phyloP scores from a whole-genome alignment of 1,139 yeast genomes.

The Lodderomyces metapsilosis region DNA sequence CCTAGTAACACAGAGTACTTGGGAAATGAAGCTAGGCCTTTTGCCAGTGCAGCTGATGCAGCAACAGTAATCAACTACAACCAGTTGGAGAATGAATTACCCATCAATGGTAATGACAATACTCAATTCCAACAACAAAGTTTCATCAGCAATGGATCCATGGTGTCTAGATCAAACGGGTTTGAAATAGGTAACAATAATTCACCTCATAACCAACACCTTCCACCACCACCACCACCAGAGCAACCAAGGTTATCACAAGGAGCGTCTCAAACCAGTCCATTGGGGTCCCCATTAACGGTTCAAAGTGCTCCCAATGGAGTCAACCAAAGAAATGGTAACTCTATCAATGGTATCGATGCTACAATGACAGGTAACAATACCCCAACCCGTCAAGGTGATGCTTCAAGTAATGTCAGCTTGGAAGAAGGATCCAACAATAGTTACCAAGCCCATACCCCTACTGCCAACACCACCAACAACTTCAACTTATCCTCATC shows the following conservation, averaged over 20 bases:
- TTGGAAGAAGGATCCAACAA: conserved; percentile 6
- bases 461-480: background rate
- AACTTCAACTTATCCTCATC: background rate
- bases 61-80: background rate
- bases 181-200: background rate
- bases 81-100: conserved; percentile 1
- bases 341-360: background rate
- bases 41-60: background rate
- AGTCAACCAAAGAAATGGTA: background rate
- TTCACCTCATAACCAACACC: no score
- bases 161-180: background rate
- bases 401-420: conserved; percentile 1
- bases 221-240: background rate
- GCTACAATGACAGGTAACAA: background rate
- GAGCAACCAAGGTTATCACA: conserved; percentile 1
- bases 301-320: background rate
- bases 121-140: background rate
- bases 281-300: conserved; percentile 12
- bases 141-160: background rate
- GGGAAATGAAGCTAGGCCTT: background rate
- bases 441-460: conserved; percentile 2
- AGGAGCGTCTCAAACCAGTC: background rate
- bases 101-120: background rate
- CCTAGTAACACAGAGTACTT: conserved; percentile 5
- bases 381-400: background rate